Base-by-base conservation (phyloP, 768 basidiomycete species). In the Lentinula guzmanii region DNA sequence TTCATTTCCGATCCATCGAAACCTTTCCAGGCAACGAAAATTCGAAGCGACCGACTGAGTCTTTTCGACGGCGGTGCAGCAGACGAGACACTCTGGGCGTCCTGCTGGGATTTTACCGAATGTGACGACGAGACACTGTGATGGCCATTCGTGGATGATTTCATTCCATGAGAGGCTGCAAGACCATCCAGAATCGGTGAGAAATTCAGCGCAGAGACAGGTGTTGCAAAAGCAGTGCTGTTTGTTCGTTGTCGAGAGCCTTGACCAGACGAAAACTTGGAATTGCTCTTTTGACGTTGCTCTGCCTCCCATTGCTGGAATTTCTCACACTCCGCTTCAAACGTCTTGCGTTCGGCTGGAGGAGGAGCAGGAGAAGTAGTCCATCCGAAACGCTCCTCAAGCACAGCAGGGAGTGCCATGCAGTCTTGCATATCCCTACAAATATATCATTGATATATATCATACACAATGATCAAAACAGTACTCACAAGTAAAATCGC, bases 381-480 rank as follows among this genome's bases (percentile, higher is more conserved):
- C 83, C 86, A 86, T 48, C 74, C 71, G 62, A 86, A 82, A 4
- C 79, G 75, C 31, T 82, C 78, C 55, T 79, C 70, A 8, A 86
- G 71, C 3, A 77, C 74, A 60, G 70, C 67, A 35, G 77, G 76
- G 5, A 86, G 69, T 7, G 75, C 75, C 65, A 82, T 83, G 65
- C 80, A 79, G 63, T 86, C 83, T 64, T 79, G 75, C 87, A 89
- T 89, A 68, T 87, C 87, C 69, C 86, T 89, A 64, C 54, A 50
- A 42, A 61, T 24, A 24, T 48, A 61, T 41, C 62, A 10, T 60
- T 53, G 45, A 65, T 33, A 46, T n/a, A 15, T 46, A 43, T 21
- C 11, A 64, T 11, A 11, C 56, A 7, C 31, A n/a, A 37, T 55
- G 63, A 50, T 64, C 46, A 15, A 15, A 18, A 16, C 5, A 61